Conservation (phyloP, 495 filamentous ascomycete species). For the Parmelia sp. region DNA sequence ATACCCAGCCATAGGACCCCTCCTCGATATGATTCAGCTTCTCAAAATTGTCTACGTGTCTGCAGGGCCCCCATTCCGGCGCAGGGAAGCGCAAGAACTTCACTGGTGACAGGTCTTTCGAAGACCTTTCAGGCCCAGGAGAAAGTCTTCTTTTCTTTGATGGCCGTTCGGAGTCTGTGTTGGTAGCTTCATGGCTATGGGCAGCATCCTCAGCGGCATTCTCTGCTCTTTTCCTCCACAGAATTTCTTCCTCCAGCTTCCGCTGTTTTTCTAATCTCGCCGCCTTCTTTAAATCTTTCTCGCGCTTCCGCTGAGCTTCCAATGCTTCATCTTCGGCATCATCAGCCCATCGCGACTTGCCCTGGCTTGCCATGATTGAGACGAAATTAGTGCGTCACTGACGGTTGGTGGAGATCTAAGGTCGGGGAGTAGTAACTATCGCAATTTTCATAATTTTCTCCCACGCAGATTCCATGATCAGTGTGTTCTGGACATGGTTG, state of each 20-base stretch:
- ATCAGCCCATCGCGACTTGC: conserved; percentile 82
- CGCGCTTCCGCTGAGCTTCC: conserved; percentile 66
- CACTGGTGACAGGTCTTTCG: conserved; percentile 25
- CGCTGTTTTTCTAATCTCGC: conserved; percentile 80
- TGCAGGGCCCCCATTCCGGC: conserved; percentile 63
- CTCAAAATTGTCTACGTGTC: conserved; percentile 85
- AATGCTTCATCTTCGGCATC: conserved; percentile 67
- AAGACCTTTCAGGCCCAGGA: conserved; percentile 35
- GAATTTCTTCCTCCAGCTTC: conserved; percentile 53
- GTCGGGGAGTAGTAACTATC: background rate
- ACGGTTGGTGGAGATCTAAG: conserved; percentile 8
- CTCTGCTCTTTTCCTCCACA: conserved; percentile 29
- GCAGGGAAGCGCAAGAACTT: conserved; percentile 65
- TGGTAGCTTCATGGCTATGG: conserved; percentile 19
- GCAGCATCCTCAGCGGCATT: conserved; percentile 25
- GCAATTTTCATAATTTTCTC: background rate
- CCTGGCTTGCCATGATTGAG: conserved; percentile 52
- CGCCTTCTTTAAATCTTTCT: conserved; percentile 86
- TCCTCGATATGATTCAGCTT: conserved; percentile 95
- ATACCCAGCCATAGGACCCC: conserved; percentile 92
- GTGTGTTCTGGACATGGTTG: conserved; percentile 4
- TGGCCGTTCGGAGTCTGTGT: conserved; percentile 25
- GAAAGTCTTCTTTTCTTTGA: conserved; percentile 44
- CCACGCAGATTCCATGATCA: background rate
- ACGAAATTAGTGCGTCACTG: conserved; percentile 7